Evolutionary conservation across 2,329 filamentous ascomycete species (phyloP), one percentile per base, ranked within the genome.

Genomic region (Aspergillus sp.): DNA sequence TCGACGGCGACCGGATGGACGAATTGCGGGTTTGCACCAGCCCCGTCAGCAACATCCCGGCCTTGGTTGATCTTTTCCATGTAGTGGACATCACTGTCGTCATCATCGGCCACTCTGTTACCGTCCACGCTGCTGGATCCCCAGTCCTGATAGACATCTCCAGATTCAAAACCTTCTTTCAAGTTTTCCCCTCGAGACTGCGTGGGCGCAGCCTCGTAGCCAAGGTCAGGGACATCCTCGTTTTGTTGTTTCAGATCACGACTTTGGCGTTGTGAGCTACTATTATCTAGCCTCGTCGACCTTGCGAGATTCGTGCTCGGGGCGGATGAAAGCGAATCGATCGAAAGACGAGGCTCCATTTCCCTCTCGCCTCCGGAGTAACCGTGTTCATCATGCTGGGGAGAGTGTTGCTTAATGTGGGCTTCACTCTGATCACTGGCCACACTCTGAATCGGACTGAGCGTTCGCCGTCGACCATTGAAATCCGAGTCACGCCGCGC

Each of bases 391-490:
- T 70, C 70, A 19, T 72, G 61, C 36, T 47, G 43, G 8, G 68
- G 75, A 37, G 79, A 71, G 30, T 73, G 73, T 47, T 72, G 74
- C 20, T 69, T 69, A 40, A 78, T 72, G 47, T 69, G 78, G 33
- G 76, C 76, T 29, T 77, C 75, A 48, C 86, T 78, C 3, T 76
- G 80, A 49, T 86, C 89, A 41, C 88, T 91, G 8, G 86, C 89
- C 11, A 94, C 84, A 48, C 88, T 95, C 45, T 91, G 88, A 38
- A 93, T 88, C 0, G 89, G 89, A 52, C 88, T 95, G 30, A 93
- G 63, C 8, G 78, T 80, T 26, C 83, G 80, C 32, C 75, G 72
- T 44, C 81, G 75, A 8, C 76, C 80, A 27, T 49, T 42, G 32
- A 66, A 63, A 15, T 65, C 67, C 25, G 68, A 63, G 3, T 66